Evolutionary conservation across 768 basidiomycete genomes (phyloP), one percentile per base, ranked within the genome.

Genomic region (Russula emetica): DNA sequence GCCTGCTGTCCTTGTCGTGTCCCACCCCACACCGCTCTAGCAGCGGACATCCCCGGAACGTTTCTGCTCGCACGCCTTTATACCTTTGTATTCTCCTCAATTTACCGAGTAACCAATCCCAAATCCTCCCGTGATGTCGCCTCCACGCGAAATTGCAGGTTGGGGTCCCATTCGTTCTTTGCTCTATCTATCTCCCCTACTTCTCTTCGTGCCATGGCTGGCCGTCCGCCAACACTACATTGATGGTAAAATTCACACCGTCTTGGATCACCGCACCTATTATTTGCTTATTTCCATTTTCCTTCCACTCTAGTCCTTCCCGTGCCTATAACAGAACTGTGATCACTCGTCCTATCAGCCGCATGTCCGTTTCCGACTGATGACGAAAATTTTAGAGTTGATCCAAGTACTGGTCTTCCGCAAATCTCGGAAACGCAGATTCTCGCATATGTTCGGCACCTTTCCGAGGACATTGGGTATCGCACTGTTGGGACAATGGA

Each of bases 401-500:
- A 90, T 72, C 79, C 85, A 6, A 62, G 69, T 13, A 90, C 86
- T 0, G 75, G 78, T 38, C 74, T 84, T 3, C 86, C 89, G 5
- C 87, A 88, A 69, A 82, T 90, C 28, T 90, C 89, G 0, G 90
- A 92, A 72, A 71, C 81, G 0, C 82, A 81, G 16, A 87, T 92
- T 57, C 81, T 91, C 3, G 78, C 77, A 7, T 76, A 85, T 52
- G 82, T 85, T 3, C 83, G 81, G 67, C 74, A 86, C 63, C 82
- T 93, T 8, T 92, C 93, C 0, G 93, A 94, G 71, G 85, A 83
- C 6, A 92, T 94, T 52, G 95, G 94, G 1, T 98, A 86, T 75
- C 81, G 96, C 54, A 97, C 91, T 0, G 91, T 96, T 11, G 96
- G 96, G 1, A 94, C 94, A 0, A 79, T 80, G 36, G 94, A 98